These are phyloP conservation scores for Rutstroemia sp. DNA, from an alignment of 2,329 filamentous ascomycete genomes.

Conservation along the genomic window DNA sequence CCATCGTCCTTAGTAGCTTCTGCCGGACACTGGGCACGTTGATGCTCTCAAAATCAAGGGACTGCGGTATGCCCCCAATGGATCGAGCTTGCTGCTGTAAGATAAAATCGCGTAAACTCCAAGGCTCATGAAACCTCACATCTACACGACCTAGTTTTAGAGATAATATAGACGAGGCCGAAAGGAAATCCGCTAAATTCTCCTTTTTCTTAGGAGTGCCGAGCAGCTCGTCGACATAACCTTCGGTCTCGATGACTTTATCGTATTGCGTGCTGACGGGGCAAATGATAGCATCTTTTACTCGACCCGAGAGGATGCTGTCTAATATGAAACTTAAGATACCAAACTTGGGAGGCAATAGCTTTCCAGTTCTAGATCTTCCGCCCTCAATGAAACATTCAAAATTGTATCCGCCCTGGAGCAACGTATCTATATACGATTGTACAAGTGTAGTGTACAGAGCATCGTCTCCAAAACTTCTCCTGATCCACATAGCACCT, in stretches of 20 bases:
- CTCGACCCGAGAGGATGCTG: slow-evolving; percentile 77
- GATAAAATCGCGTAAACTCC: slow-evolving; percentile 81
- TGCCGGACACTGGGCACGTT: slow-evolving; percentile 36
- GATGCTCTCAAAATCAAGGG: slow-evolving; percentile 39
- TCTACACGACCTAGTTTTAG: slow-evolving; percentile 87
- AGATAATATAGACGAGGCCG: slow-evolving; percentile 76
- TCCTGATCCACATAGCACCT: slow-evolving; percentile 90
- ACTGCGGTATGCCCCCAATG: slow-evolving; percentile 39
- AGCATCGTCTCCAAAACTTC: slow-evolving; percentile 86
- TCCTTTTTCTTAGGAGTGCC: slow-evolving; percentile 95
- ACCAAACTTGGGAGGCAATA: slow-evolving; percentile 90
- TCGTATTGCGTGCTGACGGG: slow-evolving; percentile 97
- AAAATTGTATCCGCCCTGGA: slow-evolving; percentile 88
- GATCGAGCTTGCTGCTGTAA: slow-evolving; percentile 62
- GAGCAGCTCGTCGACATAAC: slow-evolving; percentile 88
- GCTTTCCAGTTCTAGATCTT: slow-evolving; percentile 84
- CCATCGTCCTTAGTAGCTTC: slow-evolving; percentile 74
- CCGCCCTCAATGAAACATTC: slow-evolving; percentile 98
- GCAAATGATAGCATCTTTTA: slow-evolving; percentile 86
- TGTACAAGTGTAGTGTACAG: slow-evolving; percentile 92
- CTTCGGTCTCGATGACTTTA: slow-evolving; percentile 97
- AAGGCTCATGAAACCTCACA: slow-evolving; percentile 92
- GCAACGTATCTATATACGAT: slow-evolving; percentile 85
- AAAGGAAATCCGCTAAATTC: slow-evolving; percentile 84
- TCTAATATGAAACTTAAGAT: slow-evolving; percentile 90